phyloP scores from a whole-genome alignment of 257 asterid species.

The Nicotiana obtusifolia region DNA sequence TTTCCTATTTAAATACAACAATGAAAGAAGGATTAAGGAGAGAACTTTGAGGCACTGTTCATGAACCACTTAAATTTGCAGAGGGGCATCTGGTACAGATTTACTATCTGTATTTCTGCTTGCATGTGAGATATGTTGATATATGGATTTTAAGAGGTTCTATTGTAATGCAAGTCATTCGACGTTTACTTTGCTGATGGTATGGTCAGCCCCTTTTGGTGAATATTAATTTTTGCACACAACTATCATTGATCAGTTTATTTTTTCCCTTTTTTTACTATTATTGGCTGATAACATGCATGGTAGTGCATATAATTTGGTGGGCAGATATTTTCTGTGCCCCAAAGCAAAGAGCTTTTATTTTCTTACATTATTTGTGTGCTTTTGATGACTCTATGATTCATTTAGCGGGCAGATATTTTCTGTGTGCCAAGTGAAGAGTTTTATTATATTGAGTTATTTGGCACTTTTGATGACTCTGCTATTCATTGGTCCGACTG shows the following conservation, averaged over 20 bases:
- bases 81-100: background rate
- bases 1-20: background rate
- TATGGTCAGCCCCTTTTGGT: background rate
- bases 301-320: background rate
- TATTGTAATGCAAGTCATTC: background rate
- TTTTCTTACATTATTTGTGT: background rate
- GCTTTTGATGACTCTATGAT: background rate
- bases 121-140: background rate
- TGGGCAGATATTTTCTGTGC: background rate
- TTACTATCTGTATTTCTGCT: background rate
- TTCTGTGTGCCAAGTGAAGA: background rate
- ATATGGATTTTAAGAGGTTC: slow-evolving; percentile 3
- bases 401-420: background rate
- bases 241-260: background rate
- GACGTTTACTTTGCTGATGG: background rate
- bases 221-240: background rate
- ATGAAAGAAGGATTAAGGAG: background rate
- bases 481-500: background rate
- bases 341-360: background rate
- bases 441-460: background rate
- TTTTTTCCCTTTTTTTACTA: background rate
- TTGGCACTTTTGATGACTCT: too few species aligned
- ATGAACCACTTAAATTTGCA: background rate
- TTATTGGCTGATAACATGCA: background rate
- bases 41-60: background rate